Evolutionary conservation across 2,329 filamentous ascomycete genomes (phyloP).

Genomic region (Cladosporium phlei): DNA sequence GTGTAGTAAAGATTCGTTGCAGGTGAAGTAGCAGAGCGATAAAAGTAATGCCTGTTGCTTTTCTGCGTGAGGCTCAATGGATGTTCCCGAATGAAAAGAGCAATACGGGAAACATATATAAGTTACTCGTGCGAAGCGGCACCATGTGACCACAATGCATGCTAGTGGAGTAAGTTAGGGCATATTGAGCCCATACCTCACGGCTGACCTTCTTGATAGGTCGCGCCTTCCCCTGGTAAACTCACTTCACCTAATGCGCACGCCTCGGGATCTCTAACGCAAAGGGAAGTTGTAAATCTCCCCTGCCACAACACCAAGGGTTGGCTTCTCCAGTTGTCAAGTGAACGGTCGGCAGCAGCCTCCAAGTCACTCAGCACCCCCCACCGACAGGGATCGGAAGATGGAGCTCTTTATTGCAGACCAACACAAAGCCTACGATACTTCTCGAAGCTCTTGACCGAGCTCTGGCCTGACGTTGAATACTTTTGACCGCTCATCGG

Average conservation of each 20-base stretch:
- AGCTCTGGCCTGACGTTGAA: background rate
- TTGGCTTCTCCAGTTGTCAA: background rate
- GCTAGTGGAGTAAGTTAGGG: background rate
- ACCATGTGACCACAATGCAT: background rate
- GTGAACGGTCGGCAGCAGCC: background rate
- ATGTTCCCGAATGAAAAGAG: background rate
- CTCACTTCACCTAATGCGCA: too few relatives aligned
- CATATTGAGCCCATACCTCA: background rate
- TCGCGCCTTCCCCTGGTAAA: too few relatives aligned
- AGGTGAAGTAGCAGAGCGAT: too few relatives aligned
- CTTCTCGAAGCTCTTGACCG: background rate
- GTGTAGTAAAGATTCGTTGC: background rate
- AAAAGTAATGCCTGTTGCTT: too few relatives aligned
- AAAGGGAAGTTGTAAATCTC: background rate
- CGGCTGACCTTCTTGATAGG: background rate
- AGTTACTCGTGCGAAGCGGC: background rate
- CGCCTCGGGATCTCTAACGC: background rate
- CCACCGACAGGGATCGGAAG: background rate
- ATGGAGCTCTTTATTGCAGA: too few relatives aligned
- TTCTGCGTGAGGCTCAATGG: too few relatives aligned
- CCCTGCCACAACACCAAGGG: background rate
- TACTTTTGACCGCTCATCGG: background rate
- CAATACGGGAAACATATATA: background rate
- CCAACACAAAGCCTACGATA: too few relatives aligned
- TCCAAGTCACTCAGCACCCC: background rate